Conservation (phyloP, 2,329 filamentous ascomycete species). For the Ophioceras dolichostomum region DNA sequence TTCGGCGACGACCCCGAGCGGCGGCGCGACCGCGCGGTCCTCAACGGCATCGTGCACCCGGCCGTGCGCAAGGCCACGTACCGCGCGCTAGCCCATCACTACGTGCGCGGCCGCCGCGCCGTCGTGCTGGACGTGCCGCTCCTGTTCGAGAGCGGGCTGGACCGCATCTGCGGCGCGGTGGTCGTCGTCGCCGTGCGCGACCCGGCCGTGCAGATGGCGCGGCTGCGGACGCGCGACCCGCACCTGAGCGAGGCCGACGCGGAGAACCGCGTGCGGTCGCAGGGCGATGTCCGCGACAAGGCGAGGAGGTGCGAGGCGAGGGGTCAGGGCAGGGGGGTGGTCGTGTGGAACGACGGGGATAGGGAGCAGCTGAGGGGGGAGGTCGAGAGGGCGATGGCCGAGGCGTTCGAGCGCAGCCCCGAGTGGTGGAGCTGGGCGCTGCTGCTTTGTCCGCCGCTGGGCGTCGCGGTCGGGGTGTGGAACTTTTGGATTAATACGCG, state of each 20-base stretch:
- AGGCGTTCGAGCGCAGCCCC: slow-evolving; percentile 52
- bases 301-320: slow-evolving; percentile 60
- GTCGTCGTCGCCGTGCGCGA: slow-evolving; percentile 79
- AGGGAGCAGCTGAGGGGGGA: slow-evolving; percentile 56
- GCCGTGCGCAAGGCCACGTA: slow-evolving; percentile 79
- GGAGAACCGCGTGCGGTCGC: slow-evolving; percentile 71
- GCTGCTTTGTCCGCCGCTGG: slow-evolving; percentile 62
- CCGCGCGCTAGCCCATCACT: slow-evolving; percentile 57
- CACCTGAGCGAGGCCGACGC: slow-evolving; percentile 80
- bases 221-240: slow-evolving; percentile 62
- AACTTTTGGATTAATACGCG: slow-evolving; percentile 59
- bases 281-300: slow-evolving; percentile 78
- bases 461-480: slow-evolving; percentile 55
- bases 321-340: slow-evolving; percentile 53
- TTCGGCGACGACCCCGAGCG: slow-evolving; percentile 69
- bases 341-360: slow-evolving; percentile 83
- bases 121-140: slow-evolving; percentile 88
- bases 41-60: slow-evolving; percentile 89
- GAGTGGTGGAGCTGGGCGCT: slow-evolving; percentile 70
- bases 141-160: slow-evolving; percentile 79
- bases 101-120: slow-evolving; percentile 69
- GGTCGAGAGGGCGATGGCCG: slow-evolving; percentile 53
- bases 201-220: slow-evolving; percentile 67
- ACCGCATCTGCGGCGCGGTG: slow-evolving; percentile 73
- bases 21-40: slow-evolving; percentile 56